Base-by-base conservation (phyloP, 1,284 basidiomycete genomes). In the Thecaphora frezii region DNA sequence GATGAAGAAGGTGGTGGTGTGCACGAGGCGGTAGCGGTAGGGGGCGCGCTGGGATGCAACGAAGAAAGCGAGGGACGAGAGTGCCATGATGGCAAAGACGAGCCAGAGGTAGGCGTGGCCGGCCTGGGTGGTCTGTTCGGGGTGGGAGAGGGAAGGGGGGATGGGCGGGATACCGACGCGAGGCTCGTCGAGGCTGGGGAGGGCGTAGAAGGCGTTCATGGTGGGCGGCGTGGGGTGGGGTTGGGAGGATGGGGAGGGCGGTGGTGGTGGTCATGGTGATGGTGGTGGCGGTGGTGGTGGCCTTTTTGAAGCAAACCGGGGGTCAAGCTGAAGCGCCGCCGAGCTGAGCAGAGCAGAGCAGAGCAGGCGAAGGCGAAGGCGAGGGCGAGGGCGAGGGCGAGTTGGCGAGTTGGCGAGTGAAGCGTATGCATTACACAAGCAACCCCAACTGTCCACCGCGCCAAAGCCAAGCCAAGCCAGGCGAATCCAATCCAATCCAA, bases 11-110 rank as follows among this genome's bases (percentile, higher is more conserved):
- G 59, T 69, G 52, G 56, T 65, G 55, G 65, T 58, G 59, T 67
- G 68, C 58, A 72, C 55, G 39, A 64, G 53, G 44, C 70, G 64
- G 64, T 68, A 70, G 26, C 70, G 70, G 61, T 72, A 72, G 9
- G 65, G 57, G 37, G 64, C 65, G n/a, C 65, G 59, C 57, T 67
- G 63, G 43, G 64, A 61, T 38, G 61, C 57, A 54, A 59, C 64
- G 48, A 64, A 64, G 58, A 70, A 70, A 50, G 58, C 51, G 23
- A 69, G 41, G 5, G 60, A 66, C 55, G 60, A 69, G 33, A 52
- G 55, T 24, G 64, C 47, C 67, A 72, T 70, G 60, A 70, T 54
- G 57, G 51, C 69, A 46, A 68, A 68, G 48, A 67, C 64, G 46
- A 47, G 52, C 70, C 68, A 72, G 46, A 72, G 62, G 58, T 64